Evolutionary conservation across 2,329 filamentous ascomycete genomes (phyloP), one percentile per base, ranked within the genome.

Genomic region (Purpureocillium lavendulum): DNA sequence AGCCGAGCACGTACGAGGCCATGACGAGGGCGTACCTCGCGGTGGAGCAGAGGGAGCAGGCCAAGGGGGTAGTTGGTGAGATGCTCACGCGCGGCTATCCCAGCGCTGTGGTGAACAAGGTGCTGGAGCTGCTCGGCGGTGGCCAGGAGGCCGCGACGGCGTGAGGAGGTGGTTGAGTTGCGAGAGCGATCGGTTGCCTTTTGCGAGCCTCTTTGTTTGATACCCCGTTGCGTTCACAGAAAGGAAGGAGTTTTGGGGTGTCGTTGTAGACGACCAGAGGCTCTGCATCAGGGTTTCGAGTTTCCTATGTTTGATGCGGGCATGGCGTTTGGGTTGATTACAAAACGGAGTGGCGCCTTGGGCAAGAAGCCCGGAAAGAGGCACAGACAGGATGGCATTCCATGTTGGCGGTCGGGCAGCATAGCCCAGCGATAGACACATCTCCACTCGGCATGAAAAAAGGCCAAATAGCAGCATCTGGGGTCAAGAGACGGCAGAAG

Each of bases 1-100:
- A 98, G 68, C 92, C 92, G 4, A 96, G 88, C 69, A 98, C 92
- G 4, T 98, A 98, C 61, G 92, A 98, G 66, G 89, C 90, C 31
- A 98, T 98, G 92, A 95, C 89, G 5, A 77, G 92, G 34, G 92
- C 92, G 1, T 96, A 83, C 64, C 77, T 98, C 40, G 80, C 87
- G 10, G 83, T 84, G 4, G 87, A 94, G 57, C 80, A 94, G 57
- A 81, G 86, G 28, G 74, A 80, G 36, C 73, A 76, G 42, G 92
- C 92, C 30, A 80, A 87, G 65, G 65, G 57, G 10, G 83, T 95
- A 12, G 89, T 95, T 17, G 75, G 83, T 40, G 92, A 98, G 71
- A 96, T 96, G 76, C 71, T 96, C 29, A 81, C 80, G 35, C 78
- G 92, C 41, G 89, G 89, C 30, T 98, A 97, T 57, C 92, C 92